These are phyloP conservation scores for Oryza rufipogon DNA, from an alignment of 176 grass and related monocot genomes.

Conservation along the genomic window DNA sequence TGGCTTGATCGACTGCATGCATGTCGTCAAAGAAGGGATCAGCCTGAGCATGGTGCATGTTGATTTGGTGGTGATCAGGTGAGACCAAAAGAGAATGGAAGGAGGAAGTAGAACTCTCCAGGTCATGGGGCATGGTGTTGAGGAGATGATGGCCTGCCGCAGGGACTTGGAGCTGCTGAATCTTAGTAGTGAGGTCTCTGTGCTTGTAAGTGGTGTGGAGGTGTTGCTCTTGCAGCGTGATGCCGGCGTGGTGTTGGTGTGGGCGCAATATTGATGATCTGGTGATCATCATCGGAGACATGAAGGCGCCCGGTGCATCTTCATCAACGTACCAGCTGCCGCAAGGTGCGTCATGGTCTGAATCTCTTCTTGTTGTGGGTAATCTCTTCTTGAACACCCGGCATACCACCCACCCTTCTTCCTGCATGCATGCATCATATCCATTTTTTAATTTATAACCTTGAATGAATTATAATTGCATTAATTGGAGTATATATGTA, in stretches of 20 bases:
- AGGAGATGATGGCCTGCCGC: slow-evolving; percentile 39
- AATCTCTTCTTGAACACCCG: slow-evolving; percentile 92
- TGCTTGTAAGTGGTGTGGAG: slow-evolving; percentile 56
- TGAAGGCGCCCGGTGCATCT: slow-evolving; percentile 48
- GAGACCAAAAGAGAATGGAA: slow-evolving; percentile 60
- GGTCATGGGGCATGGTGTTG: slow-evolving; percentile 58
- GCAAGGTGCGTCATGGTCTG: slow-evolving; percentile 71
- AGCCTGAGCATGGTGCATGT: slow-evolving; percentile 39
- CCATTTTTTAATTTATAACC: background rate
- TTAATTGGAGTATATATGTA: no score
- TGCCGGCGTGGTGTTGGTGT: slow-evolving; percentile 39
- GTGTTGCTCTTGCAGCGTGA: slow-evolving; percentile 64
- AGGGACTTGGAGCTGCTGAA: slow-evolving; percentile 54
- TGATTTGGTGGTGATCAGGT: slow-evolving; percentile 47
- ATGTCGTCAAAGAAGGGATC: slow-evolving; percentile 52
- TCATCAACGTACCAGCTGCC: slow-evolving; percentile 76
- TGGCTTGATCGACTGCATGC: slow-evolving; percentile 51
- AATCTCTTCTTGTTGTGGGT: slow-evolving; percentile 65
- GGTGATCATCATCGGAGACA: slow-evolving; percentile 59
- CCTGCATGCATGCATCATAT: slow-evolving; percentile 50
- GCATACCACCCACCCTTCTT: slow-evolving; percentile 99
- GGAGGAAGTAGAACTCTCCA: slow-evolving; percentile 60
- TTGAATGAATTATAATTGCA: no score
- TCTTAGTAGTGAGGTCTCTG: slow-evolving; percentile 49
- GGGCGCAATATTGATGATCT: slow-evolving; percentile 33